phyloP scores from a whole-genome alignment of 495 filamentous ascomycete species.

The Penicillium dipodomyicola region DNA sequence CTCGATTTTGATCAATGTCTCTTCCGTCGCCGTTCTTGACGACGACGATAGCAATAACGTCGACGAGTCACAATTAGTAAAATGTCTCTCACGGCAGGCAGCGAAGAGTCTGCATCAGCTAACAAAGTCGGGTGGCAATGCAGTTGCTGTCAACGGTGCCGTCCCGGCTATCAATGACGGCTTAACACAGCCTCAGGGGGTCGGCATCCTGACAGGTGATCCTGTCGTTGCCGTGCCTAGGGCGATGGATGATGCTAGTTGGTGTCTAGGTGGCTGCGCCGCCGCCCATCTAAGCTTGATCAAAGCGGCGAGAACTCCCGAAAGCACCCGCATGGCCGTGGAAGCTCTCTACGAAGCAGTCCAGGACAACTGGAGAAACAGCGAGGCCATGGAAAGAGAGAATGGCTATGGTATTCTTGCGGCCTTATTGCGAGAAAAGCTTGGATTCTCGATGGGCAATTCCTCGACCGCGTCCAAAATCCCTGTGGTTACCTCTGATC shows the following conservation, averaged over 20 bases:
- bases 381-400: slow-evolving; percentile 95
- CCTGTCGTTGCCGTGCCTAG: slow-evolving; percentile 79
- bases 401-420: slow-evolving; percentile 91
- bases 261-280: slow-evolving; percentile 85
- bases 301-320: slow-evolving; percentile 66
- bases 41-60: slow-evolving; percentile 66
- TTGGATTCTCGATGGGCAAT: slow-evolving; percentile 47
- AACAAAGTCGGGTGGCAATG: slow-evolving; percentile 69
- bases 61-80: slow-evolving; percentile 71
- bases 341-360: slow-evolving; percentile 81
- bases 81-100: slow-evolving; percentile 71
- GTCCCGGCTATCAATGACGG: slow-evolving; percentile 88
- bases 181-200: slow-evolving; percentile 69
- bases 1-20: slow-evolving; percentile 81
- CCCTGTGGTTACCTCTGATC: slow-evolving; percentile 28
- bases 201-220: slow-evolving; percentile 77
- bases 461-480: slow-evolving; percentile 34
- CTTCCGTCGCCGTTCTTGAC: slow-evolving; percentile 72
- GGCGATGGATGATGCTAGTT: slow-evolving; percentile 86
- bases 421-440: slow-evolving; percentile 70
- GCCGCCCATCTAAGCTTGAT: slow-evolving; percentile 80
- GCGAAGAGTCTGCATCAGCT: slow-evolving; percentile 68
- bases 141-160: slow-evolving; percentile 83
- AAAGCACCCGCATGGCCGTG: slow-evolving; percentile 70
- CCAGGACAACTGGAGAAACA: slow-evolving; percentile 90